These are phyloP conservation scores for Paraphaeosphaeria sporulosa DNA, from an alignment of 2,329 filamentous ascomycete species.

Conservation along the genomic window DNA sequence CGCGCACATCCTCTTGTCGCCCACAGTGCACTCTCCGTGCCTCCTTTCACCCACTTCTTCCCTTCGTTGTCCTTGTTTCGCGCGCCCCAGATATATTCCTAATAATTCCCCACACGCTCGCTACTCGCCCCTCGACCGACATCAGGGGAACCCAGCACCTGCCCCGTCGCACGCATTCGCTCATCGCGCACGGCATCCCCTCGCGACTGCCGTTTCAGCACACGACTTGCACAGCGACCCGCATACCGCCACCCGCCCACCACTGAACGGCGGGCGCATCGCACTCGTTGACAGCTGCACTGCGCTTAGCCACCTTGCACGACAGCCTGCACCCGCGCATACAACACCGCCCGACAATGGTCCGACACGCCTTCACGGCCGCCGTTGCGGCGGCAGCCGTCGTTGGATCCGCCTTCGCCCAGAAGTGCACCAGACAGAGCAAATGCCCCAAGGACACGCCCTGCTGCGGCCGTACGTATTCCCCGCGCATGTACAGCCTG, in stretches of 20 bases:
- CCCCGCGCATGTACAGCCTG: background rate
- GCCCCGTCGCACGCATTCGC: slow-evolving; percentile 20
- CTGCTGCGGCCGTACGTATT: slow-evolving; percentile 50
- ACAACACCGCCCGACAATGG: slow-evolving; percentile 35
- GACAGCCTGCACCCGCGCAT: slow-evolving; percentile 30
- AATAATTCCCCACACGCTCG: slow-evolving; percentile 32
- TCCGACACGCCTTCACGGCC: slow-evolving; percentile 37
- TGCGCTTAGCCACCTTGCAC: slow-evolving; percentile 42
- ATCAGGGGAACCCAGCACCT: slow-evolving; percentile 26
- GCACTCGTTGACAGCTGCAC: slow-evolving; percentile 37
- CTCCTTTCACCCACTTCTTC: slow-evolving; percentile 16
- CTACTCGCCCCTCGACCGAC: slow-evolving; percentile 21
- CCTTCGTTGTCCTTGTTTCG: slow-evolving; percentile 14
- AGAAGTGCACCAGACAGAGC: slow-evolving; percentile 55
- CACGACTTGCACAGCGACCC: slow-evolving; percentile 3
- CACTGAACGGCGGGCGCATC: background rate
- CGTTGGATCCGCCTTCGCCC: slow-evolving; percentile 37
- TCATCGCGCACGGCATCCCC: slow-evolving; percentile 7
- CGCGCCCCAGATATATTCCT: slow-evolving; percentile 18
- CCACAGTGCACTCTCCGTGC: slow-evolving; percentile 3
- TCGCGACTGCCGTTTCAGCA: slow-evolving; percentile 33
- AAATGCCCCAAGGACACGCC: slow-evolving; percentile 70
- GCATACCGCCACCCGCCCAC: background rate
- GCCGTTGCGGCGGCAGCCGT: slow-evolving; percentile 39
- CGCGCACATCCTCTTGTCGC: slow-evolving; percentile 5